Conservation (phyloP, 2,329 filamentous ascomycete genomes). For the Alternaria arborescens region DNA sequence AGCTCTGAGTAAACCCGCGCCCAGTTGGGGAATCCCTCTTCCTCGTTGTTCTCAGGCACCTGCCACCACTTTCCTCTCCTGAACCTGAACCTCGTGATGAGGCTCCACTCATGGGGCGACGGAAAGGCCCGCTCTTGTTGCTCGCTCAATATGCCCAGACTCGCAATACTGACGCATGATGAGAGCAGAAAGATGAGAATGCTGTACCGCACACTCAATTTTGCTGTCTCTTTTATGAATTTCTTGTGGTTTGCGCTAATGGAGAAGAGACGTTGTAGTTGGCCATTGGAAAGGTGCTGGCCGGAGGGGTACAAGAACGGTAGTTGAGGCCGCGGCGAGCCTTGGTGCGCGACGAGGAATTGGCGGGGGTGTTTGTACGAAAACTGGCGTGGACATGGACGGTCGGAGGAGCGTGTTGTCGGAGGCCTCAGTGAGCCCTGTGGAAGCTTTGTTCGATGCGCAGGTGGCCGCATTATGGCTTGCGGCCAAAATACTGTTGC, state of each 20-base stretch:
- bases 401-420: slow-evolving; percentile 22
- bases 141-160: slow-evolving; percentile 76
- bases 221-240: slow-evolving; percentile 75
- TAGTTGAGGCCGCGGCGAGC: slow-evolving; percentile 66
- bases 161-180: slow-evolving; percentile 67
- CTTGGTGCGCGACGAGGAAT: slow-evolving; percentile 55
- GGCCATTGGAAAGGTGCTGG: slow-evolving; percentile 47
- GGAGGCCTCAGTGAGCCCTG: slow-evolving; percentile 34
- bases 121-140: slow-evolving; percentile 77
- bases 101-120: slow-evolving; percentile 83
- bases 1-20: slow-evolving; percentile 69
- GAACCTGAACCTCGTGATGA: slow-evolving; percentile 72
- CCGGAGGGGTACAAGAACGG: slow-evolving; percentile 70
- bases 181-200: slow-evolving; percentile 71
- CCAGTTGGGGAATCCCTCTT: slow-evolving; percentile 74
- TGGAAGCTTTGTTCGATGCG: slow-evolving; percentile 39
- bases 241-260: slow-evolving; percentile 71
- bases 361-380: slow-evolving; percentile 65
- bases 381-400: slow-evolving; percentile 60
- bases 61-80: slow-evolving; percentile 62
- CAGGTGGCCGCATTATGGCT: slow-evolving; percentile 42
- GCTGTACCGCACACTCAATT: slow-evolving; percentile 73
- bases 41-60: slow-evolving; percentile 64
- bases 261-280: slow-evolving; percentile 75
- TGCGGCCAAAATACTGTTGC: slow-evolving; percentile 15